Base-by-base conservation (phyloP, 192 early-diverging fungal genomes). In the Funneliformis mosseae region DNA sequence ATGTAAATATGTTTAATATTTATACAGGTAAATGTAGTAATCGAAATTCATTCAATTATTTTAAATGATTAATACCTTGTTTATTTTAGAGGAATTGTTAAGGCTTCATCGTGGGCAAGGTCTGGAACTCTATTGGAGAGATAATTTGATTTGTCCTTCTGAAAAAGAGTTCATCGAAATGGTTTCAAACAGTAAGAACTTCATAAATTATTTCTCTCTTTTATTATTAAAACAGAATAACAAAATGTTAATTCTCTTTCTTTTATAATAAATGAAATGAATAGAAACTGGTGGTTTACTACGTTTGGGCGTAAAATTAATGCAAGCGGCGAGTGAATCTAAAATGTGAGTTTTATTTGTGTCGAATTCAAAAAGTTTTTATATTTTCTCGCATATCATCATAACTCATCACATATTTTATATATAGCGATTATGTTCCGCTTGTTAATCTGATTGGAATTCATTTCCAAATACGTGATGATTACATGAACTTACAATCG, bases 381-480 rank as follows among this genome's bases (percentile, higher is more conserved):
- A 4, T 50, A 16, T 50, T 50, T 50, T 50, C 16, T 50, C 48
- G 11, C 16, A 4, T 50, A 0, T 11, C 16, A 11, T 16, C 16
- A 50, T 50, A 11, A 12, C 4, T 11, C 12, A 61, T n/a, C 0
- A 9, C 33, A 21, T 9, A 62, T 45, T 64, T 23, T 68, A 62
- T 63, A 38, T 45, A 14, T 62, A 93, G 93, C 25, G 93, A 97
- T 81, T 99, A 92, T 83, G 89, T 92, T 23, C 83, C 81, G 2
- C 84, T 99, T 55, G 96, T 98, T 14, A 90, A 96, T 79, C 80
- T 94, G 76, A 91, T 99, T 59, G 98, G 98, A 4, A 91, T 96
- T 61, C 96, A 97, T 74, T 99, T 96, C 82, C 98, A 99, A 86
- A 92, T 99, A 78, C 90, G 97, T 50, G 98, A 99, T 85, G 98